Evolutionary conservation across 2,329 filamentous ascomycete genomes (phyloP).

Genomic region (Calonectria pteridis): DNA sequence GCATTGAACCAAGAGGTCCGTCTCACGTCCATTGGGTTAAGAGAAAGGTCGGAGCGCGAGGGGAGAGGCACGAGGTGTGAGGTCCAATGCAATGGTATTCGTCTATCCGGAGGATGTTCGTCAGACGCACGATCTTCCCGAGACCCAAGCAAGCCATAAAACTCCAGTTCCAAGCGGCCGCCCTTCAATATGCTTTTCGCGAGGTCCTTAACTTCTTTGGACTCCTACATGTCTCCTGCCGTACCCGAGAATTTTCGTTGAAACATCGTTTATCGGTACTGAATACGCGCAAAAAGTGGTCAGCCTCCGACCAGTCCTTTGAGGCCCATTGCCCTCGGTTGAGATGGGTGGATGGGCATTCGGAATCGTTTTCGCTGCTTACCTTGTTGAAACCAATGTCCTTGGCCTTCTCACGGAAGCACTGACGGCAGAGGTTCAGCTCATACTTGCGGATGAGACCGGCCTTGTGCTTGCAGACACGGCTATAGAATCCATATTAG

Average conservation of each 20-base stretch:
- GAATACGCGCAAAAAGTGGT: conserved; percentile 26
- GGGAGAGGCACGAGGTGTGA: conserved; percentile 29
- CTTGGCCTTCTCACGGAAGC: conserved; percentile 80
- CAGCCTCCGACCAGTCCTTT: conserved; percentile 25
- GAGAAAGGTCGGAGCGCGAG: conserved; percentile 20
- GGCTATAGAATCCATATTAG: conserved; percentile 60
- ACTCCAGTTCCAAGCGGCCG: conserved; percentile 61
- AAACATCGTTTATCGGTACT: conserved; percentile 55
- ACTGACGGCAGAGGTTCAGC: conserved; percentile 87
- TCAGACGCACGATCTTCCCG: conserved; percentile 57
- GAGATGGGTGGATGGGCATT: not conserved
- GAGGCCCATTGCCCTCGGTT: not conserved
- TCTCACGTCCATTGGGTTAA: conserved; percentile 8
- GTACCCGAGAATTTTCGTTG: conserved; percentile 44
- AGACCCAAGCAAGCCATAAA: conserved; percentile 60
- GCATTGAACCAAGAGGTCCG: conserved; percentile 1
- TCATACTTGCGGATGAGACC: conserved; percentile 99
- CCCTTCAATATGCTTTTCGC: conserved; percentile 55
- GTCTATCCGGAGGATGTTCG: conserved; percentile 59
- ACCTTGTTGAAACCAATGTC: conserved; percentile 83
- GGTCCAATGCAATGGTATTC: conserved; percentile 57
- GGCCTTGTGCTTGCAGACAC: conserved; percentile 89
- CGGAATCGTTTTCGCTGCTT: conserved; percentile 41
- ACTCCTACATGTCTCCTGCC: conserved; percentile 37
- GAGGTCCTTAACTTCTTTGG: conserved; percentile 49